phyloP scores from a whole-genome alignment of 2,329 filamentous ascomycete genomes.

The Aureobasidium sp. region DNA sequence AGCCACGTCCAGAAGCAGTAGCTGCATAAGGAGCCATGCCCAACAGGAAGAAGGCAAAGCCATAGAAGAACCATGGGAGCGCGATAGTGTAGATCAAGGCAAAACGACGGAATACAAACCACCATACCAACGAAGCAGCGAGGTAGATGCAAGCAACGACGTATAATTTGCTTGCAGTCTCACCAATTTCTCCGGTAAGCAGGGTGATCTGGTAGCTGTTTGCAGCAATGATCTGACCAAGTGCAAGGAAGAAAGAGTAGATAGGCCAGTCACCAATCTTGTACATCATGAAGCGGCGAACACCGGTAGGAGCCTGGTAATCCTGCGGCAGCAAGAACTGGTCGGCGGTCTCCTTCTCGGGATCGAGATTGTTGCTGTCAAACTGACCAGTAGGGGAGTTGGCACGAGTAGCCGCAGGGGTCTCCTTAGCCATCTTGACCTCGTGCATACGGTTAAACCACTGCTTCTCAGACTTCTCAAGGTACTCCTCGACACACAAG shows the following conservation, averaged over 20 bases:
- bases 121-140: conserved; percentile 52
- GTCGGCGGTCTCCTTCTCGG: conserved; percentile 32
- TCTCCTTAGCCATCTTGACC: conserved; percentile 47
- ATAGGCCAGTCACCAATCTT: conserved; percentile 57
- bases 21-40: conserved; percentile 50
- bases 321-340: conserved; percentile 49
- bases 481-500: conserved; percentile 57
- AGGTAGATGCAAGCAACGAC: conserved; percentile 53
- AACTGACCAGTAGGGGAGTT: conserved; percentile 33
- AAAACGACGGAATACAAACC: conserved; percentile 51
- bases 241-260: conserved; percentile 52
- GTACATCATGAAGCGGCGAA: conserved; percentile 47
- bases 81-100: conserved; percentile 51
- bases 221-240: conserved; percentile 55
- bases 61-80: conserved; percentile 55
- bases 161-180: conserved; percentile 52
- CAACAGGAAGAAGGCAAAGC: conserved; percentile 54
- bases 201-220: conserved; percentile 62
- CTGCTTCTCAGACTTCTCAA: conserved; percentile 57
- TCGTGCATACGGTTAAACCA: conserved; percentile 55
- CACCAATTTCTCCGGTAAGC: conserved; percentile 54
- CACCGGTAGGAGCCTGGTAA: conserved; percentile 48
- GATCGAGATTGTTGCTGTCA: conserved; percentile 32
- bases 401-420: conserved; percentile 21
- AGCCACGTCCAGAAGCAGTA: conserved; percentile 34